Conservation (phyloP, 2,329 filamentous ascomycete genomes). For the Thielaviopsis ethacetica region DNA sequence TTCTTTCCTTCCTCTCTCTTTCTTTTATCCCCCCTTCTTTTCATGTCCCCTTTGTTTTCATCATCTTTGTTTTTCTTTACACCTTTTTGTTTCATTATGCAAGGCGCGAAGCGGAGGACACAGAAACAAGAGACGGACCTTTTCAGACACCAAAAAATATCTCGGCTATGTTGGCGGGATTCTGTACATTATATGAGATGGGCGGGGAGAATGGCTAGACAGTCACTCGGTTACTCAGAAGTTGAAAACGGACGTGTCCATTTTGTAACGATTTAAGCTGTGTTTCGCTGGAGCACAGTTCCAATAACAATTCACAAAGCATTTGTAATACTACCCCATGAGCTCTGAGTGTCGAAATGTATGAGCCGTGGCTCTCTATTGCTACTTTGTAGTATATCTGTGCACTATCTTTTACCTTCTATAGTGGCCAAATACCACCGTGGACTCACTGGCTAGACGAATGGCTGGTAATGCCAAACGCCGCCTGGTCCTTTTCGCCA, state of each 20-base stretch:
- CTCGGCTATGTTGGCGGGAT: neutral
- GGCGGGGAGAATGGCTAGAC: too few species aligned
- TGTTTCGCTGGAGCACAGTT: too few species aligned
- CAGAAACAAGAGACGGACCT: neutral
- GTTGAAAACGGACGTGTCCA: too few species aligned
- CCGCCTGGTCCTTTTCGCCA: constrained; percentile 28
- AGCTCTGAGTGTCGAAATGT: too few species aligned
- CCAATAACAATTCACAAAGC: too few species aligned
- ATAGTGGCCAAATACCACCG: too few species aligned
- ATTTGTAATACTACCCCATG: too few species aligned
- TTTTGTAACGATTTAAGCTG: too few species aligned
- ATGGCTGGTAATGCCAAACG: constrained; percentile 5
- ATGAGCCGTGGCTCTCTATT: too few species aligned
- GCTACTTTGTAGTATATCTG: neutral
- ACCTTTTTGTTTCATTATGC: neutral
- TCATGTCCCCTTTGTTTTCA: too few species aligned
- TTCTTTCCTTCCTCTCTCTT: neutral
- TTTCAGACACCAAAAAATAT: neutral
- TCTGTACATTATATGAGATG: constrained; percentile 8
- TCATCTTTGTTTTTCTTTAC: neutral
- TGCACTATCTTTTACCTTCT: constrained; percentile 8
- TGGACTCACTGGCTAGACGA: too few species aligned
- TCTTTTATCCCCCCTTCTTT: neutral
- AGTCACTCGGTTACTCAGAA: too few species aligned
- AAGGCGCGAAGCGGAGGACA: neutral